A percentile compares a stretch with the other conserved stretches of the same genome.
phyloP scores from a whole-genome alignment of 2,329 filamentous ascomycete species.

The Podosphaera leucotricha region DNA sequence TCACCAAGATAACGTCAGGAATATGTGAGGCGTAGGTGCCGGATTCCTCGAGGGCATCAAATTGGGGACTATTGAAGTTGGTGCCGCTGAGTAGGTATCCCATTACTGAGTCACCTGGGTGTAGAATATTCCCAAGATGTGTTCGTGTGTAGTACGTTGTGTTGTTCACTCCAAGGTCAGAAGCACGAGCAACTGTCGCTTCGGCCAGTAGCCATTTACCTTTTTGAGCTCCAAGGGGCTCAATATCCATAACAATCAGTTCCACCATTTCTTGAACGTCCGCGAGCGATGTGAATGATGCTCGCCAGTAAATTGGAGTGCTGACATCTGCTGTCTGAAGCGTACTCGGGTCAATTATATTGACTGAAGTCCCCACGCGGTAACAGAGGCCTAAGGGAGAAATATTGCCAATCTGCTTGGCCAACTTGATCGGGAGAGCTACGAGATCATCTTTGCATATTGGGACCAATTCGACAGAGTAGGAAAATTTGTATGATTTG shows the following conservation, averaged over 20 bases:
- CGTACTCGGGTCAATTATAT: constrained; percentile 72
- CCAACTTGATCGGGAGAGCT: constrained; percentile 73
- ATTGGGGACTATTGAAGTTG: constrained; percentile 79
- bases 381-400: constrained; percentile 67
- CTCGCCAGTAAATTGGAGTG: constrained; percentile 68
- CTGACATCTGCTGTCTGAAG: constrained; percentile 77
- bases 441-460: constrained; percentile 96
- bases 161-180: constrained; percentile 70
- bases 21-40: constrained; percentile 55
- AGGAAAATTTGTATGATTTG: constrained; percentile 88
- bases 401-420: constrained; percentile 73
- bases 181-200: constrained; percentile 64
- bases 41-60: constrained; percentile 59
- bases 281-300: constrained; percentile 62
- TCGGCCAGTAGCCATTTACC: constrained; percentile 73
- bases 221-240: constrained; percentile 48
- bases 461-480: constrained; percentile 68
- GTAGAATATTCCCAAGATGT: constrained; percentile 65
- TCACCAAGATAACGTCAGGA: constrained; percentile 83
- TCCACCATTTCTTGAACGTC: constrained; percentile 71
- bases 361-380: constrained; percentile 70
- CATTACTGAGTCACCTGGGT: constrained; percentile 77
- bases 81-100: constrained; percentile 79
- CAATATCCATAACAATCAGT: constrained; percentile 88
- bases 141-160: constrained; percentile 75